Evolutionary conservation across 177 flowering plant species (phyloP).

Genomic region (Vitis hybrid): DNA sequence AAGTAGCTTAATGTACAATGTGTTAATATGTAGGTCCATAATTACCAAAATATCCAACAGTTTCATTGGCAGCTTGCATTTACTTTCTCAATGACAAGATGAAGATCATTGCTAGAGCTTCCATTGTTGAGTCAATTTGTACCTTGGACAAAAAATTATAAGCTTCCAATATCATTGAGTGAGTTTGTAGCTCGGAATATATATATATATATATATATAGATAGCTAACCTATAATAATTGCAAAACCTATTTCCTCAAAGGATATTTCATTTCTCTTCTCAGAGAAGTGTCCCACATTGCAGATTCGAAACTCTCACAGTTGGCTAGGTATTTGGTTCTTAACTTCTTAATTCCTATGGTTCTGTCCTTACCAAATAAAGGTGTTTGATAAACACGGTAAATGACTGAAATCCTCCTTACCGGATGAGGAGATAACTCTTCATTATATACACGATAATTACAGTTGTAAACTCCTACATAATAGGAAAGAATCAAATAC

Average conservation of each 20-base stretch:
- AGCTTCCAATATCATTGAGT: background rate
- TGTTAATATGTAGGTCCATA: too few species aligned
- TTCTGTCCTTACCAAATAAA: background rate
- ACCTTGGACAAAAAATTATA: background rate
- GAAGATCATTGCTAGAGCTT: background rate
- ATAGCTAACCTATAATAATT: background rate
- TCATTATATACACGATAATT: too few species aligned
- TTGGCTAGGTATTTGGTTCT: background rate
- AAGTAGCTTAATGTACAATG: too few species aligned
- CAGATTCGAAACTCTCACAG: background rate
- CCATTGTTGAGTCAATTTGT: background rate
- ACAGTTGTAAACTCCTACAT: too few species aligned
- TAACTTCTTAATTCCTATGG: background rate
- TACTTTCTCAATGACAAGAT: background rate
- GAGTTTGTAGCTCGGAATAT: background rate
- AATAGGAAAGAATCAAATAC: too few species aligned
- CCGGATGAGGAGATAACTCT: too few species aligned
- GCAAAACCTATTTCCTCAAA: background rate
- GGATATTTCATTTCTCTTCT: background rate
- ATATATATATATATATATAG: too few species aligned
- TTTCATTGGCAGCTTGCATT: background rate
- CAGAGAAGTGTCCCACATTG: background rate
- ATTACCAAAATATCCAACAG: too few species aligned
- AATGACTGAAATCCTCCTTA: too few species aligned
- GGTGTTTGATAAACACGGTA: too few species aligned